Conservation (phyloP, 805 yeast genomes). For the Starmerella powellii region DNA sequence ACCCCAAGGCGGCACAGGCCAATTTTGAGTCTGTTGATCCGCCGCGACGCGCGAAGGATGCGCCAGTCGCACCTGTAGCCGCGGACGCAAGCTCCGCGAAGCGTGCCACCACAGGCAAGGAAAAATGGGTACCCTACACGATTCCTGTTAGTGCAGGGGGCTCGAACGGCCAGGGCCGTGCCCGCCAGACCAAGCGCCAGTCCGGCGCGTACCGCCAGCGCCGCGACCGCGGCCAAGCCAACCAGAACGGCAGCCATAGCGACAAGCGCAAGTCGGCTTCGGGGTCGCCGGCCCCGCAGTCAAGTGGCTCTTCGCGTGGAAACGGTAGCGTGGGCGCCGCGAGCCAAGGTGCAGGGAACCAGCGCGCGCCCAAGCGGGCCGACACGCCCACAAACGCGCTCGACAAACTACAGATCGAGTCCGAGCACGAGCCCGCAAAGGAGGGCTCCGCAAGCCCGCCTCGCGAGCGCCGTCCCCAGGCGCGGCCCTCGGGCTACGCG, state of each 20-base stretch:
- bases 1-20: slow-evolving; percentile 9
- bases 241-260: slow-evolving; percentile 2
- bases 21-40: slow-evolving; percentile 15
- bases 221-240: neutral
- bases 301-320: too few relatives aligned
- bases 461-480: too few relatives aligned
- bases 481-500: neutral
- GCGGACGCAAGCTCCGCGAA: slow-evolving; percentile 8
- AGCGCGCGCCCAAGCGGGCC: slow-evolving; percentile 13
- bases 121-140: slow-evolving; percentile 34
- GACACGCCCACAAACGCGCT: neutral
- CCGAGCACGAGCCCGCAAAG: too few relatives aligned
- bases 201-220: slow-evolving; percentile 4
- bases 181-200: slow-evolving; percentile 8
- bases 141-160: slow-evolving; percentile 18
- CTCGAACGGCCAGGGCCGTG: slow-evolving; percentile 2
- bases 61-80: slow-evolving; percentile 1
- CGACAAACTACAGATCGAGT: too few relatives aligned
- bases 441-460: too few relatives aligned
- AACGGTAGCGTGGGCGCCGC: neutral
- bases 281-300: slow-evolving; percentile 6
- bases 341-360: slow-evolving; percentile 10
- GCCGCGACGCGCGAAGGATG: slow-evolving; percentile 3
- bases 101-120: slow-evolving; percentile 36
- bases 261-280: slow-evolving; percentile 10